Base-by-base conservation (phyloP, 192 early-diverging fungal species). In the Mortierella claussenii region DNA sequence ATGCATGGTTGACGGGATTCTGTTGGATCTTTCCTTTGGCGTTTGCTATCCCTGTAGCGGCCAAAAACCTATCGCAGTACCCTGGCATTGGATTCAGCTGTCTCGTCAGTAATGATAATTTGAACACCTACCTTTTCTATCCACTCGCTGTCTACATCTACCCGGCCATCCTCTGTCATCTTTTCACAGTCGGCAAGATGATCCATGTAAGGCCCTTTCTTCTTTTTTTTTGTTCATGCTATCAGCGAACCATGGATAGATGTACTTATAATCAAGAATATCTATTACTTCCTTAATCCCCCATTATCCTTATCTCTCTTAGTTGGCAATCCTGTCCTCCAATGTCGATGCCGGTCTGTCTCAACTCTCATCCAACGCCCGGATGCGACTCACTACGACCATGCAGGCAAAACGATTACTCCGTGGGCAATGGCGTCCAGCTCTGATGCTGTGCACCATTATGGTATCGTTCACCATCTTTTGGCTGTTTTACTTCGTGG, bases 381-480 rank as follows among this genome's bases (percentile, higher is more conserved):
- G 52, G 20, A 51, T 61, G 52, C 60, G 54, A 21, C 9, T 66
- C 40, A 67, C 64, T 10, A 53, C 73, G 2, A 67, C 53, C 17
- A 67, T 67, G 73, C 73, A 76, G 33, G 64, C 73, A 26, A 76
- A 62, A 32, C 73, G 64, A 4, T 52, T 76, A 2, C 64, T 76
- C 24, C 63, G 73, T 12, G 73, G 73, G 13, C 73, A 76, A 45
- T 76, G 73, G 73, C 73, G 73, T 33, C 73, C 73, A 28, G 73
- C 64, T 18, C 42, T 76, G 10, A 76, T 76, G 73, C 23, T 66
- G 13, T 57, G 43, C 20, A 66, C 65, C 12, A 47, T 49, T 33
- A 61, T 67, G 46, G 31, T 45, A 5, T 61, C 52, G 21, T 27
- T 76, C 3, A 66, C 65, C 0, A 53, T 76, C 24, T 76, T 76